Conservation (phyloP, 495 filamentous ascomycete species). For the Endocarpon pusillum region DNA sequence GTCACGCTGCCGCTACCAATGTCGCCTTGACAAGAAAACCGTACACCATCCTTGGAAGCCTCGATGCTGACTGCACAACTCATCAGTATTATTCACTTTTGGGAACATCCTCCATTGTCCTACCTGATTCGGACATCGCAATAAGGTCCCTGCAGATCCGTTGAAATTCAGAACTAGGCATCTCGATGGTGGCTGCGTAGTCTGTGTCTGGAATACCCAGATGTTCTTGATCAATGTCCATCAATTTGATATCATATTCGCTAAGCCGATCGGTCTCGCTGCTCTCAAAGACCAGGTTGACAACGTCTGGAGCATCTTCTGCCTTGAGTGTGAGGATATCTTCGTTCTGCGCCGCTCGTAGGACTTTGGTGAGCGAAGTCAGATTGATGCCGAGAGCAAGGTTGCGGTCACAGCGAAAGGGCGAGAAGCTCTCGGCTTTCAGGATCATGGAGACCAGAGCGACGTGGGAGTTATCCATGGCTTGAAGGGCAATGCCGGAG, state of each 20-base stretch:
- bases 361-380: conserved; percentile 87
- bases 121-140: conserved; percentile 86
- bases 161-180: conserved; percentile 86
- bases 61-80: conserved; percentile 66
- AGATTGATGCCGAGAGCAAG: conserved; percentile 97
- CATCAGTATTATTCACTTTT: too few species aligned
- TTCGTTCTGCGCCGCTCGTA: conserved; percentile 84
- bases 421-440: conserved; percentile 85
- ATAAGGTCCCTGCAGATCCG: conserved; percentile 86
- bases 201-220: conserved; percentile 97
- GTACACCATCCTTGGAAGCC: conserved; percentile 91
- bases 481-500: conserved; percentile 91
- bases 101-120: too few species aligned
- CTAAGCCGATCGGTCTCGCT: conserved; percentile 74
- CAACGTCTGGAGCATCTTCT: conserved; percentile 83
- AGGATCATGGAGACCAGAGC: conserved; percentile 98
- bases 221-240: conserved; percentile 99
- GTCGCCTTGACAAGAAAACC: conserved; percentile 85
- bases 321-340: conserved; percentile 95
- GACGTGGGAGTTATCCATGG: conserved; percentile 99
- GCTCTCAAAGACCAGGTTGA: conserved; percentile 94
- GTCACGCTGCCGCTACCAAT: conserved; percentile 91
- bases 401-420: conserved; percentile 97
- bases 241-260: conserved; percentile 99
- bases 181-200: conserved; percentile 76